A percentile compares a stretch with the other conserved stretches of the same genome.
These are phyloP conservation scores for Solanum bulbocastanum DNA, from an alignment of 257 asterid species.

Conservation along the genomic window DNA sequence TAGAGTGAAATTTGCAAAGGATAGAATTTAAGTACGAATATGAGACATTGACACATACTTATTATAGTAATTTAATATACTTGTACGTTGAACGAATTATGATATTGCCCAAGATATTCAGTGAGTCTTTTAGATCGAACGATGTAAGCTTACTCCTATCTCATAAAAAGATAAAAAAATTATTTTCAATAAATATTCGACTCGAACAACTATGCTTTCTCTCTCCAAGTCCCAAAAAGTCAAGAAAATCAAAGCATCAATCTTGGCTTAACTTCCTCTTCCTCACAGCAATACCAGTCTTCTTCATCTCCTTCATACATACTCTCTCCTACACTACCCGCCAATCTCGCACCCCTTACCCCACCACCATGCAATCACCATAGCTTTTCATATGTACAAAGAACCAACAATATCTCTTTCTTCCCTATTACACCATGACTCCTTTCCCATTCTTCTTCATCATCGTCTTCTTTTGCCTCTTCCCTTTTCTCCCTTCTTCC, in stretches of 20 bases:
- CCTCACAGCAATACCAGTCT: background rate
- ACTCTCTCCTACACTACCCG: background rate
- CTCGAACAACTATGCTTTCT: background rate
- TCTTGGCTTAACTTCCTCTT: background rate
- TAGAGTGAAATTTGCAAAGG: background rate
- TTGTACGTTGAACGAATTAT: too few relatives aligned
- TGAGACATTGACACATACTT: background rate
- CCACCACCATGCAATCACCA: background rate
- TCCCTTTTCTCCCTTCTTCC: constrained; percentile 2
- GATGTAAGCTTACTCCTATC: background rate
- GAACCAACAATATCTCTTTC: background rate
- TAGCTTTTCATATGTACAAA: constrained; percentile 6
- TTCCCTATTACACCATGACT: constrained; percentile 13
- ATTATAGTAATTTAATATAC: background rate
- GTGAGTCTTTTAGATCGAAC: too few relatives aligned
- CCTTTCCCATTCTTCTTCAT: constrained; percentile 3
- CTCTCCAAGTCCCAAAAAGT: background rate
- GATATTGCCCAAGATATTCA: too few relatives aligned
- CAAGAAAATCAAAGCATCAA: background rate
- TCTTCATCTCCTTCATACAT: background rate
- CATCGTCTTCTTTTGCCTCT: constrained; percentile 7
- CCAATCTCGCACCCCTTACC: background rate
- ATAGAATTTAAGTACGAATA: background rate
- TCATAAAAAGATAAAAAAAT: fast-evolving
- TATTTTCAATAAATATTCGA: background rate